Evolutionary conservation across 768 basidiomycete species (phyloP), one percentile per base, ranked within the genome.

Genomic region (Auriculariales sp.): DNA sequence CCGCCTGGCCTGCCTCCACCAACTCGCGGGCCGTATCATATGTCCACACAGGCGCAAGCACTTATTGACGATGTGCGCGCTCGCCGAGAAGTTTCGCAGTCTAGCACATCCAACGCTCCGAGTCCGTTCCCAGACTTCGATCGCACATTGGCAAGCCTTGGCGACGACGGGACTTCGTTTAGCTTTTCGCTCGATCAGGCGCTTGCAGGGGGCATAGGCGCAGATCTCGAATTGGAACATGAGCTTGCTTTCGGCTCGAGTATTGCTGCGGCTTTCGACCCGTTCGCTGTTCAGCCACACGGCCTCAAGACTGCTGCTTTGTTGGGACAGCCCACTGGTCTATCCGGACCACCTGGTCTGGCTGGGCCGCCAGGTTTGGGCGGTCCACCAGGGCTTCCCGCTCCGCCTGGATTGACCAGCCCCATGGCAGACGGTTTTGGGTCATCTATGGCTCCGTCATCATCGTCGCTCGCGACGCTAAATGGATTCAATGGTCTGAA

Each of bases 101-200:
- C 61, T 70, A 19, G 58, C 70, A 35, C 69, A 6, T 61, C 67
- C 33, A 63, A 65, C 42, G 64, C 12, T 19, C 39, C 68, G 29
- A 87, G 72, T 61, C 77, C 60, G 10, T 93, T 93, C 73, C 91
- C 90, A 9, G 90, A 93, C 54, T 79, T 93, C 55, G 89, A 91
- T 61, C 78, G 85, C 28, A 89, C 85, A 17, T 68, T 92, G 39
- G 78, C 83, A 59, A 79, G 75, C 45, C 68, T 91, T 35, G 77
- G 75, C 55, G 74, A 66, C 28, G 75, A 69, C 48, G 71, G 49
- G 7, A 71, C 77, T 28, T 78, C 83, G 7, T 92, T 92, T 67
- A 88, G 81, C 61, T 92, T 93, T 67, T 90, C 81, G 63, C 67
- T 91, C 36, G 88, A 89, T 62, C 83, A 83, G 25, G 85, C 80